Conservation (phyloP, 192 early-diverging fungal genomes). For the Gryganskiella cystojenkinii region DNA sequence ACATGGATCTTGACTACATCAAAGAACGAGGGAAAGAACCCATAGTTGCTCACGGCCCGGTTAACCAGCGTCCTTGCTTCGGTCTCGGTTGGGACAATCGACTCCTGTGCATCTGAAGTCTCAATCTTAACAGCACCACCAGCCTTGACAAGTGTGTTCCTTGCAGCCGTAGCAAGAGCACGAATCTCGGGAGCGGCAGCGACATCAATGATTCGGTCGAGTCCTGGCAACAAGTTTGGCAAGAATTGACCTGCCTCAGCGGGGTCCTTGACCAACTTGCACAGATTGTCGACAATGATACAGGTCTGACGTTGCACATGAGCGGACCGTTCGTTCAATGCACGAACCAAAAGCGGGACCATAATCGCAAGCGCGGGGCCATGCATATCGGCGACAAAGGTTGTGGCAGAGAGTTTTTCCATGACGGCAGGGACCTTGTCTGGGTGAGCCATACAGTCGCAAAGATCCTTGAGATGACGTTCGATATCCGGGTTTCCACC, state of each 20-base stretch:
- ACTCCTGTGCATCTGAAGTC: slow-evolving; percentile 7
- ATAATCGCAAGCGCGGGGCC: slow-evolving; percentile 83
- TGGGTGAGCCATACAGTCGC: slow-evolving; percentile 81
- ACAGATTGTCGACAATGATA: slow-evolving; percentile 88
- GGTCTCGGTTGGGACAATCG: slow-evolving; percentile 45
- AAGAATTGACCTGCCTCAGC: slow-evolving; percentile 82
- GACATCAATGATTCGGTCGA: slow-evolving; percentile 78
- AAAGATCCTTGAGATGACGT: slow-evolving; percentile 75
- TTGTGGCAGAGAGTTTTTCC: slow-evolving; percentile 78
- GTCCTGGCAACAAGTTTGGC: slow-evolving; percentile 75
- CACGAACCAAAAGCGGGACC: slow-evolving; percentile 79
- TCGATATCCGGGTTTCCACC: slow-evolving; percentile 82
- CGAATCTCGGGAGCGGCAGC: slow-evolving; percentile 81
- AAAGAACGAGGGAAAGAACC: slow-evolving; percentile 65
- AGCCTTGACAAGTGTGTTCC: slow-evolving; percentile 72
- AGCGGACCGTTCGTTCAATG: slow-evolving; percentile 71
- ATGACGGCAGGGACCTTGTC: slow-evolving; percentile 79
- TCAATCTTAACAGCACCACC: slow-evolving; percentile 62
- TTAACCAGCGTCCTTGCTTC: slow-evolving; percentile 57
- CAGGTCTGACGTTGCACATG: slow-evolving; percentile 74
- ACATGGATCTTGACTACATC: slow-evolving; percentile 65
- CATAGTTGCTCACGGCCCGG: slow-evolving; percentile 53
- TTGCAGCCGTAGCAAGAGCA: slow-evolving; percentile 68
- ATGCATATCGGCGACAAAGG: slow-evolving; percentile 82
- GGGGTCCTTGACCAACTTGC: slow-evolving; percentile 88